Evolutionary conservation across 331 rosid genomes (phyloP).

Genomic region (Pyracantha coccinea): DNA sequence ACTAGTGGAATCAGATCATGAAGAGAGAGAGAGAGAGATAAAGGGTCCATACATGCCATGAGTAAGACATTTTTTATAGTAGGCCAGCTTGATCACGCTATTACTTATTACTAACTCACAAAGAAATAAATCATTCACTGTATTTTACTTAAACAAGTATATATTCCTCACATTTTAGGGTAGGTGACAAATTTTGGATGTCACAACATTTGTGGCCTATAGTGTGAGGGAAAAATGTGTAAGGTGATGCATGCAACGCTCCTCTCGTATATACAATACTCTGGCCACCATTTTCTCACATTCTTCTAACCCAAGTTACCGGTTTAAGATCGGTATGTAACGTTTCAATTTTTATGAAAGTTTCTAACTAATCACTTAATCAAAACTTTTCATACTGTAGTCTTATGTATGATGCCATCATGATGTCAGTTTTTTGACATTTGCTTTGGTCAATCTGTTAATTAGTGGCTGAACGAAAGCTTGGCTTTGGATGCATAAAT

Average conservation of each 20-base stretch:
- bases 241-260: neutral
- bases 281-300: neutral
- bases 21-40: neutral
- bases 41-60: neutral
- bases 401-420: neutral
- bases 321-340: neutral
- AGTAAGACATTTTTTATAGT: too few relatives aligned
- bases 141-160: too few relatives aligned
- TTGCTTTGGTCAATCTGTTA: neutral
- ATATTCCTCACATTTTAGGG: too few relatives aligned
- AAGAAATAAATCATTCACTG: too few relatives aligned
- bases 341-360: neutral
- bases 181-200: too few relatives aligned
- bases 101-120: too few relatives aligned
- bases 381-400: neutral
- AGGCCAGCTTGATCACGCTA: too few relatives aligned
- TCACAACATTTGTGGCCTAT: too few relatives aligned
- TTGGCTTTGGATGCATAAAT: neutral
- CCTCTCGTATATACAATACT: neutral
- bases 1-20: neutral
- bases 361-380: neutral
- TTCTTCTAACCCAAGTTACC: neutral
- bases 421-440: neutral
- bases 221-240: too few relatives aligned
- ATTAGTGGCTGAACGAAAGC: neutral